Percentiles rank a stretch among this genome's conserved stretches.
phyloP scores from a whole-genome alignment of 2,329 filamentous ascomycete genomes.

The Volutella citrinella region DNA sequence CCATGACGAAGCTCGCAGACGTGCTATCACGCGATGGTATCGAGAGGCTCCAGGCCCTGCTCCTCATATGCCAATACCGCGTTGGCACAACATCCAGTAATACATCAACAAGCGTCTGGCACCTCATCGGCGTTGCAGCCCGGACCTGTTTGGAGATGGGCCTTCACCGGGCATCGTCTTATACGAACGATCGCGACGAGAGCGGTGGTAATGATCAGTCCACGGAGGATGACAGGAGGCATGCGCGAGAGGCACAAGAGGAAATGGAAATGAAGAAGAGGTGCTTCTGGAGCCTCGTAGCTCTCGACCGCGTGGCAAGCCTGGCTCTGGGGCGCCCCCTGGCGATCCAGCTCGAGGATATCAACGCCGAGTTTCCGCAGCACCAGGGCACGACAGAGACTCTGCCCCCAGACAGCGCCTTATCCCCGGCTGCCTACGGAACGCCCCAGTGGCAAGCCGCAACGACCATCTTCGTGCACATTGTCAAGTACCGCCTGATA shows the following conservation, averaged over 20 bases:
- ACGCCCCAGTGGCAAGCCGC: constrained; percentile 21
- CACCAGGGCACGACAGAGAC: constrained; percentile 15
- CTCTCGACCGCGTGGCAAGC: constrained; percentile 35
- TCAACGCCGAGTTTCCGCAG: constrained; percentile 35
- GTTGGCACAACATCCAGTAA: constrained; percentile 38
- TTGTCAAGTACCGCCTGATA: constrained; percentile 37
- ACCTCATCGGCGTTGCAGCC: constrained; percentile 40
- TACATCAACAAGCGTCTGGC: constrained; percentile 40
- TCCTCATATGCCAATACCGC: constrained; percentile 42
- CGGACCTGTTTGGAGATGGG: constrained; percentile 40
- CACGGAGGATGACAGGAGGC: no score
- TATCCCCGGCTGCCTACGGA: constrained; percentile 17
- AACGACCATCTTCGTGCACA: constrained; percentile 35
- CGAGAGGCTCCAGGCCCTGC: constrained; percentile 37
- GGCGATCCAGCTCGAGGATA: constrained; percentile 39
- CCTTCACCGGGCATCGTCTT: constrained; percentile 36
- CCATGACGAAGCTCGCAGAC: constrained; percentile 33
- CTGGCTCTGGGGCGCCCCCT: constrained; percentile 38
- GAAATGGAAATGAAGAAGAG: constrained; percentile 34
- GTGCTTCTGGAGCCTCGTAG: constrained; percentile 43
- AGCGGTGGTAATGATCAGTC: constrained; percentile 3
- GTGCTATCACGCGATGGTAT: constrained; percentile 36
- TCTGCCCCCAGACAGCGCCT: constrained; percentile 11
- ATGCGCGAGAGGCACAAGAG: no score
- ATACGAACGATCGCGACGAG: constrained; percentile 15